Evolutionary conservation across 1,139 yeast genomes (phyloP).

Genomic region (Meyerozyma athensensis): DNA sequence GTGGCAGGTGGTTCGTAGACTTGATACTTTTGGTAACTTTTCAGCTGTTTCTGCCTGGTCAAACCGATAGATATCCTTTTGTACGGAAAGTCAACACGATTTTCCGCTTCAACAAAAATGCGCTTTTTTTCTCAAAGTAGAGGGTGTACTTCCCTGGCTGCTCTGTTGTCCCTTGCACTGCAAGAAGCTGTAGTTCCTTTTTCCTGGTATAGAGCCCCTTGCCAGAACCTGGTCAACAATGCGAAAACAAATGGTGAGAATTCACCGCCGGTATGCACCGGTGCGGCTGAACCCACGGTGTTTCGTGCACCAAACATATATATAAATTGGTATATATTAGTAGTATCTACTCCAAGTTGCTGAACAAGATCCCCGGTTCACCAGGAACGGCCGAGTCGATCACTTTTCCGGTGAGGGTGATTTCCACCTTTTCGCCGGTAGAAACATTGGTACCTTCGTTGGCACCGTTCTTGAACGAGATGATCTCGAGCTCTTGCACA

Average conservation of each 20-base stretch:
- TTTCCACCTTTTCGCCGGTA: conserved; percentile 67
- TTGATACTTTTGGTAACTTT: neutral
- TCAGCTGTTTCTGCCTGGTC: neutral
- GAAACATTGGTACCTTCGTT: conserved; percentile 57
- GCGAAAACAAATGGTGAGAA: conserved; percentile 3
- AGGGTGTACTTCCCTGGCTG: too few species aligned
- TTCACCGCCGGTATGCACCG: neutral
- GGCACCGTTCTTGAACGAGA: conserved; percentile 59
- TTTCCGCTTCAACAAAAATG: too few species aligned
- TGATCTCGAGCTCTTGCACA: conserved; percentile 48
- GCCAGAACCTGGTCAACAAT: neutral
- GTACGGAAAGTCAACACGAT: too few species aligned
- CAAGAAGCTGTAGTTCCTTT: too few species aligned
- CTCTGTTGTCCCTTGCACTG: neutral
- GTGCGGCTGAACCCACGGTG: neutral
- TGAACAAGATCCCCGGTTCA: conserved; percentile 78
- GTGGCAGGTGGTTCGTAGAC: neutral
- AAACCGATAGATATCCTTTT: too few species aligned
- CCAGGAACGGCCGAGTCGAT: conserved; percentile 90
- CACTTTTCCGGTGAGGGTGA: conserved; percentile 59
- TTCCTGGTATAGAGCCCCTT: neutral
- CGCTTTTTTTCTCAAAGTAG: neutral
- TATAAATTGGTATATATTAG: conserved; percentile 2
- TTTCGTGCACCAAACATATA: too few species aligned
- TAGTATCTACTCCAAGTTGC: conserved; percentile 47